Evolutionary conservation across 148 eudicot species (phyloP).

Genomic region (Nepenthes mirabilis): DNA sequence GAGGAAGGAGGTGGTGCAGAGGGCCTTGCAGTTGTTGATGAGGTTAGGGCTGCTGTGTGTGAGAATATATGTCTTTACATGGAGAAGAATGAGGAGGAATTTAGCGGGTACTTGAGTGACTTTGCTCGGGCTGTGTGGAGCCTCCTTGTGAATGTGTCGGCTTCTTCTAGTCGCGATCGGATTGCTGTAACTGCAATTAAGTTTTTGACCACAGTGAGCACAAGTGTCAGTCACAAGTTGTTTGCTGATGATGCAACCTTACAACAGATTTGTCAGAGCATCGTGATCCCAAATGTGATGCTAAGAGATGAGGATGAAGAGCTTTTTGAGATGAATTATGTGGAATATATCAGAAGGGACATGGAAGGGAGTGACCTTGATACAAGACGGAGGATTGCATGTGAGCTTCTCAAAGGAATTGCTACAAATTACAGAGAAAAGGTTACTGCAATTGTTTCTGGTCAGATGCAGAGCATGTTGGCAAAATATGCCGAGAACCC

Average conservation of each 20-base stretch:
- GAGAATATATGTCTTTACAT: constrained; percentile 83
- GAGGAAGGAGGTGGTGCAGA: constrained; percentile 56
- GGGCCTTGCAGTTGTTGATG: constrained; percentile 66
- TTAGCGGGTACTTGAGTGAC: constrained; percentile 50
- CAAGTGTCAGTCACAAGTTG: constrained; percentile 60
- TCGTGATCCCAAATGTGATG: constrained; percentile 93
- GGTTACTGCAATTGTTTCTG: constrained; percentile 52
- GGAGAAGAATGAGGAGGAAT: constrained; percentile 83
- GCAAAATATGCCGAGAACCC: constrained; percentile 58
- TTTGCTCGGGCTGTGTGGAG: constrained; percentile 72
- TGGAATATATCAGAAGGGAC: constrained; percentile 86
- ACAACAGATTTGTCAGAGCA: constrained; percentile 69
- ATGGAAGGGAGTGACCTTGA: constrained; percentile 99
- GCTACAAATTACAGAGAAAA: constrained; percentile 65
- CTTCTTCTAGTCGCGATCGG: constrained; percentile 59
- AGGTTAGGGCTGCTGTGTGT: constrained; percentile 73
- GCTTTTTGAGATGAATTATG: constrained; percentile 82
- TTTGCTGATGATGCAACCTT: constrained; percentile 61
- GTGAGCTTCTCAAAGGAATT: constrained; percentile 93
- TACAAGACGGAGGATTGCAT: constrained; percentile 89
- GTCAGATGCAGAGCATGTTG: constrained; percentile 56
- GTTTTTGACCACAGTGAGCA: constrained; percentile 74
- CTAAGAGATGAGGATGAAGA: constrained; percentile 90
- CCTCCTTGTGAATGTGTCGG: constrained; percentile 60
- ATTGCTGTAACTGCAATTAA: constrained; percentile 77